Evolutionary conservation across 1,284 basidiomycete genomes (phyloP), one percentile per base, ranked within the genome.

Genomic region (Ceratobasidium sp.): DNA sequence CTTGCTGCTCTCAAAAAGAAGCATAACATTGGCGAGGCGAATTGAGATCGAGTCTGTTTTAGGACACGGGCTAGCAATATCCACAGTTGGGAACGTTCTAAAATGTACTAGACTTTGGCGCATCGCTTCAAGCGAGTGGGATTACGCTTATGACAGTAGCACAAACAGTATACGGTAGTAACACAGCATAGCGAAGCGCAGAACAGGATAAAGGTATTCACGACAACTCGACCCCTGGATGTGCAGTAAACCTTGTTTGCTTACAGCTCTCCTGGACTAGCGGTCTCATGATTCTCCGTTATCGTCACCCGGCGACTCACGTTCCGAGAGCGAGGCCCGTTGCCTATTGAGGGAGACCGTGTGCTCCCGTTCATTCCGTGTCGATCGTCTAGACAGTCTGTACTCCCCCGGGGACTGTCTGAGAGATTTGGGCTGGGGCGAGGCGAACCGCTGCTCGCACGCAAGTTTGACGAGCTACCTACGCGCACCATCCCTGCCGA

Each of bases 1-100:
- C 85, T 99, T 41, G 89, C 88, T 0, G 88, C 90, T 77, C 86
- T 96, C 81, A 99, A 98, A 87, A 88, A 90, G 83, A 90, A 92
- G 80, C 93, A 94, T 79, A 82, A 93, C 77, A 93, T 94, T 79
- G 81, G 82, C 9, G 90, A 89, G 75, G 92, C 93, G 76, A 86
- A 53, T 54, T 76, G 49, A 64, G 56, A 19, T 51, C 3, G 7
- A 46, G 37, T n/a, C 37, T 22, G 34, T 27, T 56, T 58, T 29
- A 11, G 13, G 16, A 5, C 34, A 31, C 39, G 27, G 49, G 16
- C 51, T 16, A 5, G 24, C 14, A n/a, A 64, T 11, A 62, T 49
- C 62, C 62, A 31, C 37, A 1, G 19, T 29, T 37, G 3, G n/a
- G 59, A 22, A 62, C 41, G 13, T 62, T 46, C 34, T 27, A 46